These are phyloP conservation scores for Fraxinus baroniana DNA, from an alignment of 305 asterid genomes.

Conservation along the genomic window DNA sequence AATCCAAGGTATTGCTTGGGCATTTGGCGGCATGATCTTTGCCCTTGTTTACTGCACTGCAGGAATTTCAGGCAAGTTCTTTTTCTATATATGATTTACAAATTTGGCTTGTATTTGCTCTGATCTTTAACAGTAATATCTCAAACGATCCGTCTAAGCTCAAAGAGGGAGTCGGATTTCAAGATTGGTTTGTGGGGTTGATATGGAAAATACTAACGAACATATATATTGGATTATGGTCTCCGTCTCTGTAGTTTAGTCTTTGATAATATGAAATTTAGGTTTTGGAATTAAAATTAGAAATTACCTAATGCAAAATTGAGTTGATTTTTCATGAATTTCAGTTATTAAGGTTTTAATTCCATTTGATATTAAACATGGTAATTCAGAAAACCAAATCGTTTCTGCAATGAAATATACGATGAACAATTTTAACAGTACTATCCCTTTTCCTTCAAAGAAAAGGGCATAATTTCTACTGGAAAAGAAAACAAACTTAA, in stretches of 20 bases:
- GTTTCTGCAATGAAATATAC: no score
- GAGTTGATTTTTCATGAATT: background rate
- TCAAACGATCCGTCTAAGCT: background rate
- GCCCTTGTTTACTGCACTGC: slow-evolving; percentile 55
- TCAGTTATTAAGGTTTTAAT: no score
- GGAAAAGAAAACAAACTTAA: background rate
- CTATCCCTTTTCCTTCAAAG: background rate
- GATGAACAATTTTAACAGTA: background rate
- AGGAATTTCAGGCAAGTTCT: slow-evolving; percentile 35
- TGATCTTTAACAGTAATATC: background rate
- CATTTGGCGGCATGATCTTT: slow-evolving; percentile 51
- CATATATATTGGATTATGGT: background rate
- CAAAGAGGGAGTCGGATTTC: background rate
- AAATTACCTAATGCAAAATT: background rate
- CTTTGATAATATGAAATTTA: background rate
- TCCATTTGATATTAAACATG: no score
- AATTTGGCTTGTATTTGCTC: background rate
- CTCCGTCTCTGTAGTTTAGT: background rate
- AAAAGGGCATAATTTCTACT: background rate
- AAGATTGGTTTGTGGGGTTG: background rate
- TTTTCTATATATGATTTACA: background rate
- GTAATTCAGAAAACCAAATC: no score
- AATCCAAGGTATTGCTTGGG: slow-evolving; percentile 55
- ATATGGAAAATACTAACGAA: background rate
- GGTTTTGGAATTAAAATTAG: background rate